These are phyloP conservation scores for Aspergillus bombycis DNA, from an alignment of 2,329 filamentous ascomycete genomes.

Conservation along the genomic window DNA sequence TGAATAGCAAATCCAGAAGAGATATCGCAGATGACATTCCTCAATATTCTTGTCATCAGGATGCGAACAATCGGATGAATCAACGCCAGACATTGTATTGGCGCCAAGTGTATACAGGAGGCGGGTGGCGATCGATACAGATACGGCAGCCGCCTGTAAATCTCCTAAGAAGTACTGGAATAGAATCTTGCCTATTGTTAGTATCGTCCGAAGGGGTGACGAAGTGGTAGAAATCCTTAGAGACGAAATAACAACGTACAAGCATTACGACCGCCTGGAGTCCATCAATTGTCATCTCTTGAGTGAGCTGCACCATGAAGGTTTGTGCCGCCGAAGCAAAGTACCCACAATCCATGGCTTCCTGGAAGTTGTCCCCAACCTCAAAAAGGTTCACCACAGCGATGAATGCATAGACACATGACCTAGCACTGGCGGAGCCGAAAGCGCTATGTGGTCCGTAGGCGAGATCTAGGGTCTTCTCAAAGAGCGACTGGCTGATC, in stretches of 20 bases:
- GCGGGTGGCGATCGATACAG: slow-evolving; percentile 21
- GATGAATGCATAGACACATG: slow-evolving; percentile 16
- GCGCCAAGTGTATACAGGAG: slow-evolving; percentile 19
- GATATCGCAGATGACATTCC: slow-evolving; percentile 17
- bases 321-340: slow-evolving; percentile 15
- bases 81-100: background rate
- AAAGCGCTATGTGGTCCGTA: background rate
- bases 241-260: background rate
- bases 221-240: no score
- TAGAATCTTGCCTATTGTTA: slow-evolving; percentile 10
- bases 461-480: slow-evolving; percentile 15
- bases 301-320: slow-evolving; percentile 7
- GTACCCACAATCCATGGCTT: slow-evolving; percentile 13
- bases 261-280: slow-evolving; percentile 18
- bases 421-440: slow-evolving; percentile 14
- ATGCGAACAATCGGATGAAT: background rate
- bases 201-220: background rate
- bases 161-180: slow-evolving; percentile 22
- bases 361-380: slow-evolving; percentile 7
- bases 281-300: slow-evolving; percentile 21
- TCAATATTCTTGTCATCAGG: background rate
- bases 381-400: slow-evolving; percentile 13
- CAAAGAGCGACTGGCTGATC: slow-evolving; percentile 15
- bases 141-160: slow-evolving; percentile 14
- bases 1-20: slow-evolving; percentile 24